Evolutionary conservation across 306 rosid species (phyloP), one percentile per base, ranked within the genome.

Genomic region (Canavalia ensiformis): DNA sequence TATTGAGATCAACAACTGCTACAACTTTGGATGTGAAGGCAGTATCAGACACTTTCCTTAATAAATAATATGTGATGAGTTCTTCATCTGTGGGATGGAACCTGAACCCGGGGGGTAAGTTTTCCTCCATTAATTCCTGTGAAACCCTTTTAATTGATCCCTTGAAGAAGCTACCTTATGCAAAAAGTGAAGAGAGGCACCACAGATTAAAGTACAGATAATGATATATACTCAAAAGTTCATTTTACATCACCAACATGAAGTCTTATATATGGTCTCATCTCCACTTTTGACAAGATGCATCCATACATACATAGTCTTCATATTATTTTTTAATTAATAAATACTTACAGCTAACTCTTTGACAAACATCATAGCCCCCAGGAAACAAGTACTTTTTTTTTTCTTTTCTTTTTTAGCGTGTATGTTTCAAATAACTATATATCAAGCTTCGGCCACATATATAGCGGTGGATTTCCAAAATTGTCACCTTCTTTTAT

Each of bases 11-110:
- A 51, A 91, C 97, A 12, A 90, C 90, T 0, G 92, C 91, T 11
- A 91, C 84, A 1, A 88, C 93, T 67, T 88, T 91, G 4, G 90
- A 76, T 0, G 92, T 80, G 93, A 91, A 93, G 74, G 65, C 10
- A 47, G 58, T 8, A 54, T 93, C 97, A 8, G 94, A 90, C 44
- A 93, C 86, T 79, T 93, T 93, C 58, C 73, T 84, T 54, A 74
- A 72, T 29, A 93, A 88, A 71, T 93, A 93, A 71, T 63, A 80
- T 0, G 92, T 83, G 7, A 93, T 90, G 72, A 93, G 92, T 58
- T 92, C 97, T 86, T 92, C 95, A 37, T 92, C 97, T 10, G 97
- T 92, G 3, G 97, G 97, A 73, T 92, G 97, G 80, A 93, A 93
- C 75, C 97, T 88, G 83, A 93, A 93, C 18, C 97, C 97, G 31